Evolutionary conservation across 2,329 filamentous ascomycete species (phyloP), one percentile per base, ranked within the genome.

Genomic region (Bipolaris oryzae): DNA sequence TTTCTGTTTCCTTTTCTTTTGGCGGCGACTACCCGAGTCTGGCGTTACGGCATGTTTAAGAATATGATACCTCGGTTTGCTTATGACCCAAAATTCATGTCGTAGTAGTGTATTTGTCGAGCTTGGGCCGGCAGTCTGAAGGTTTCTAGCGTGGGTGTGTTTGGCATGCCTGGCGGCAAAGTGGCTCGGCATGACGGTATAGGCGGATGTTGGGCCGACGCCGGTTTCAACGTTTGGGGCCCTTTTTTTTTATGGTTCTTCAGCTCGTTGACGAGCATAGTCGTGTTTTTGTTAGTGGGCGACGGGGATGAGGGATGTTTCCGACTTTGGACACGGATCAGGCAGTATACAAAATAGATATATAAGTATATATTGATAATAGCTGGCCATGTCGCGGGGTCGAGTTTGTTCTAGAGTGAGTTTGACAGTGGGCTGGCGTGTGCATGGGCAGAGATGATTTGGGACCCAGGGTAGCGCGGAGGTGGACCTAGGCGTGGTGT

Each of bases 351-450:
- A 10, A 28, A 9, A 28, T 9, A 28, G 25, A 28, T 28, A 28
- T 28, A 34, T 34, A 34, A 34, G 33, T 21, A 39, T 6, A 68
- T 59, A 69, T 28, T 28, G 25, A 28, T 67, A 68, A 60, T 64
- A 66, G 48, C 43, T 58, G 58, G 50, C 25, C 61, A 58, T 62
- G 62, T 64, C 63, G 41, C 7, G n/a, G 21, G 55, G 53, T 53
- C 45, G 45, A 49, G 53, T 58, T 46, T 45, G 51, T 47, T 56
- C 43, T 28, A 28, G 25, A 9, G 25, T 28, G 50, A 46, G 25
- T 55, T 16, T 50, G 25, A 16, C n/a, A 25, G 16, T 39, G 42
- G 38, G 25, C 25, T 10, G 9, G 25, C 25, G 25, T 28, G 25
- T 28, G 25, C 25, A 28, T 10, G 25, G 25, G 25, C 25, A 28